Base-by-base conservation (phyloP, 768 basidiomycete genomes). In the Royoungia palumana region DNA sequence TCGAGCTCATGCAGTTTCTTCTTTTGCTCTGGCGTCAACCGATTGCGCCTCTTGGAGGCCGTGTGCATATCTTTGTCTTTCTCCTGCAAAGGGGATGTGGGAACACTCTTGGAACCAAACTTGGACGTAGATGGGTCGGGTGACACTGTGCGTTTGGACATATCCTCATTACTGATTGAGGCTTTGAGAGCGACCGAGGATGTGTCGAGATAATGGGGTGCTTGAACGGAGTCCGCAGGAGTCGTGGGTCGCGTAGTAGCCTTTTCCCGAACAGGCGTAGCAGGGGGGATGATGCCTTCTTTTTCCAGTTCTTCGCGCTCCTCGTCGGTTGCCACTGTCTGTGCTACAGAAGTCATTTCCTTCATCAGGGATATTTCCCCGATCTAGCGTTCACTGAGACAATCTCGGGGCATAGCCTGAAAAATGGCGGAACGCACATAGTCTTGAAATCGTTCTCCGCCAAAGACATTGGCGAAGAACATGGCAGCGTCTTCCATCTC, bases 361-460 rank as follows among this genome's bases (percentile, higher is more conserved):
- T 94, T 97, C 82, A 96, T 92, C 34, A 97, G 76, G 6, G 88
- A 86, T 46, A 99, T 94, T 73, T 97, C 95, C 49, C 95, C 95
- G 53, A 98, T 95, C 94, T 96, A 66, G 16, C 36, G 17, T 42
- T 28, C 14, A 28, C 35, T 47, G 36, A 52, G 35, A 43, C 39
- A 3, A 35, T 28, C n/a, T 40, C 53, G 17, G 41, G 38, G 22
- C 20, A 27, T 35, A 12, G 30, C 38, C 37, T 3, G 20, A 40
- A 44, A 14, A 44, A 40, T 6, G 44, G 41, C 21, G 42, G 49
- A 13, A 76, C 91, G 67, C 67, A 94, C 91, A 62, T 91, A 93
- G 65, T 94, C 91, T 49, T 75, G 70, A 66, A 96, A 96, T 21
- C 88, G 79, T 61, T 95, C 94, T 20, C 96, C 95, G 44, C 94